phyloP scores from a whole-genome alignment of 2,329 filamentous ascomycete genomes.

The Pseudopithomyces maydicus region DNA sequence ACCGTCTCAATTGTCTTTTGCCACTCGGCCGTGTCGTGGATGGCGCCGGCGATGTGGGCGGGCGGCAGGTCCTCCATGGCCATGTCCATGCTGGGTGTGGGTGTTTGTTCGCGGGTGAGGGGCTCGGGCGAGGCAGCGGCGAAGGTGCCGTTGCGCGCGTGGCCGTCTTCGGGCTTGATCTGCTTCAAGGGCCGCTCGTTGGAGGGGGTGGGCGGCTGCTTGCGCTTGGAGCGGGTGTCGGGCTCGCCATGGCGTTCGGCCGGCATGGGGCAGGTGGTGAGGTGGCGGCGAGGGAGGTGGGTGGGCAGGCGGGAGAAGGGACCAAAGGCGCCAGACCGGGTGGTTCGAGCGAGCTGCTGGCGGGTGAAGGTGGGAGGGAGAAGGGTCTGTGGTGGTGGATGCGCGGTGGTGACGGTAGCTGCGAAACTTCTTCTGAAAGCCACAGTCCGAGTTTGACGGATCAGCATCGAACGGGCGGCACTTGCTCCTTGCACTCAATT shows the following conservation, averaged over 20 bases:
- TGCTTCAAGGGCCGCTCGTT: constrained; percentile 62
- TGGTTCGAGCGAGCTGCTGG: background rate
- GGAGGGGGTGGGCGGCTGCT: constrained; percentile 57
- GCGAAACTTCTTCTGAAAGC: constrained; percentile 7
- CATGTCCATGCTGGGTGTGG: constrained; percentile 37
- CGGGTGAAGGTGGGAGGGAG: background rate
- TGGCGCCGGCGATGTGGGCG: constrained; percentile 48
- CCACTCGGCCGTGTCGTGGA: constrained; percentile 81
- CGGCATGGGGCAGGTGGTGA: constrained; percentile 15
- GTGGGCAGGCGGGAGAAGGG: constrained; percentile 3
- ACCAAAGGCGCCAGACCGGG: constrained; percentile 10
- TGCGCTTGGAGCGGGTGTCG: constrained; percentile 58
- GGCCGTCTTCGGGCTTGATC: constrained; percentile 54
- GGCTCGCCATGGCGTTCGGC: constrained; percentile 58
- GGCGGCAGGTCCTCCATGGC: constrained; percentile 50
- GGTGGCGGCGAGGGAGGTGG: constrained; percentile 5
- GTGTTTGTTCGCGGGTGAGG: constrained; percentile 19
- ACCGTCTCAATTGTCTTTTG: constrained; percentile 94
- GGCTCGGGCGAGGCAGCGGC: constrained; percentile 25
- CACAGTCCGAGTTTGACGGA: constrained; percentile 2
- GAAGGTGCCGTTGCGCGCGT: constrained; percentile 43
- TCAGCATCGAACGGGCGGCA: constrained; percentile 1
- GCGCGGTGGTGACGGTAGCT: background rate
- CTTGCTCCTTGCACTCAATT: background rate
- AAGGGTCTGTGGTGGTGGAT: background rate